A percentile compares a stretch with the other conserved stretches of the same genome.
Conservation (phyloP, 1,284 basidiomycete species). For the Papiliotrema flavescens region DNA sequence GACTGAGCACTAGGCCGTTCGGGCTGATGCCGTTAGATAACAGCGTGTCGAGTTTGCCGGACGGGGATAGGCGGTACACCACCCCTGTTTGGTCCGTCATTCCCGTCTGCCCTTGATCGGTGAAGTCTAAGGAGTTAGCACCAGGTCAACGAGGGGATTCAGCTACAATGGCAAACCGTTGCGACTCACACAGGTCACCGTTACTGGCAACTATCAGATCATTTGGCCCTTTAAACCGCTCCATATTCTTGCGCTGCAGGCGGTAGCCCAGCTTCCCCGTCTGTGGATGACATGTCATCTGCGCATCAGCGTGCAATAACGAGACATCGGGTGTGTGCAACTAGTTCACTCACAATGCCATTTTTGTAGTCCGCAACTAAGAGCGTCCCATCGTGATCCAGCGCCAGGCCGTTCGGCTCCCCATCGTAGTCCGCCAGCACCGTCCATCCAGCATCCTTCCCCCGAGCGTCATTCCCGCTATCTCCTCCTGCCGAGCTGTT, state of each 20-base stretch:
- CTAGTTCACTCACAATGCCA: constrained; percentile 11
- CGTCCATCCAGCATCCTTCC: neutral
- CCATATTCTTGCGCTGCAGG: constrained; percentile 11
- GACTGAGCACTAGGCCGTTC: constrained; percentile 14
- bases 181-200: constrained; percentile 13
- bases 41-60: constrained; percentile 14
- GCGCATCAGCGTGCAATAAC: neutral
- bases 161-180: too few species aligned
- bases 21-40: constrained; percentile 15
- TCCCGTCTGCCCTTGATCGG: constrained; percentile 18
- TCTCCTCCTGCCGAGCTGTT: too few species aligned
- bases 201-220: constrained; percentile 11
- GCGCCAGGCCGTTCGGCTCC: constrained; percentile 14
- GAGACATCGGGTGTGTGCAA: too few species aligned
- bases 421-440: constrained; percentile 11
- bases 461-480: neutral
- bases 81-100: constrained; percentile 16
- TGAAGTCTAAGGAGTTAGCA: constrained; percentile 9
- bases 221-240: constrained; percentile 17
- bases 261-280: constrained; percentile 6
- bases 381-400: constrained; percentile 10
- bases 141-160: too few species aligned
- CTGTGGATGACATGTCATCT: constrained; percentile 10
- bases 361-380: constrained; percentile 18
- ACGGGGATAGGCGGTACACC: constrained; percentile 12